phyloP scores from a whole-genome alignment of 352 stramenopile genomes.

The Globisporangium cederbergense region DNA sequence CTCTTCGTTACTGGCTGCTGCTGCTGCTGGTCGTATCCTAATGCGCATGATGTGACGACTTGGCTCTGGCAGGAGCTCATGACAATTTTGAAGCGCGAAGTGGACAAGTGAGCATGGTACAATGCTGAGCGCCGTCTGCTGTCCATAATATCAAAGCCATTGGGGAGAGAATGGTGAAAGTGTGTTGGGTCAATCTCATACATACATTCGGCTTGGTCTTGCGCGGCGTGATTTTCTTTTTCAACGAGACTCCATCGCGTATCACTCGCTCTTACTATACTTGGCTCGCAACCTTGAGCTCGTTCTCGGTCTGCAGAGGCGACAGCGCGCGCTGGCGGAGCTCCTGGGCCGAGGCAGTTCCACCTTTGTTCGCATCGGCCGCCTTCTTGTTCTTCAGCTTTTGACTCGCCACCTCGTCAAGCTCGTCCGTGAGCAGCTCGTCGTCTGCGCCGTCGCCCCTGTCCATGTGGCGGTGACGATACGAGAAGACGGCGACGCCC shows the following conservation, averaged over 20 bases:
- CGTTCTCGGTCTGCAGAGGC: constrained; percentile 14
- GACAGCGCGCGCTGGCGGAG: constrained; percentile 25
- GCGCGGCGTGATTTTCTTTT: background rate
- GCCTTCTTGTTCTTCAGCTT: constrained; percentile 12
- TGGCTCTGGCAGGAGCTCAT: constrained; percentile 28
- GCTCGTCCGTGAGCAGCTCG: constrained; percentile 28
- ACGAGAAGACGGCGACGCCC: constrained; percentile 45
- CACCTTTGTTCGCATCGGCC: background rate
- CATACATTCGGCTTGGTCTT: background rate
- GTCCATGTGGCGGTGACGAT: constrained; percentile 38
- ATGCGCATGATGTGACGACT: background rate
- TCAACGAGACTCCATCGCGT: background rate
- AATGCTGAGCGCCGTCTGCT: background rate
- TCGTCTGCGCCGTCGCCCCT: constrained; percentile 26
- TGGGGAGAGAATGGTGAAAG: background rate
- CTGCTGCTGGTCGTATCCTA: background rate
- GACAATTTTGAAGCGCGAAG: constrained; percentile 21
- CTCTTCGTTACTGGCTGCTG: too few relatives aligned
- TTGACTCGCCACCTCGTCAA: constrained; percentile 19
- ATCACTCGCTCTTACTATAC: constrained; percentile 6
- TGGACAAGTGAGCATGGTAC: background rate
- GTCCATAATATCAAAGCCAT: background rate
- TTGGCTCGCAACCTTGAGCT: constrained; percentile 7
- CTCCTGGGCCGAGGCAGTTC: background rate
- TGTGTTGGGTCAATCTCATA: background rate